These are phyloP conservation scores for Aspergillus carbonarius DNA, from an alignment of 2,329 filamentous ascomycete species.

Conservation along the genomic window DNA sequence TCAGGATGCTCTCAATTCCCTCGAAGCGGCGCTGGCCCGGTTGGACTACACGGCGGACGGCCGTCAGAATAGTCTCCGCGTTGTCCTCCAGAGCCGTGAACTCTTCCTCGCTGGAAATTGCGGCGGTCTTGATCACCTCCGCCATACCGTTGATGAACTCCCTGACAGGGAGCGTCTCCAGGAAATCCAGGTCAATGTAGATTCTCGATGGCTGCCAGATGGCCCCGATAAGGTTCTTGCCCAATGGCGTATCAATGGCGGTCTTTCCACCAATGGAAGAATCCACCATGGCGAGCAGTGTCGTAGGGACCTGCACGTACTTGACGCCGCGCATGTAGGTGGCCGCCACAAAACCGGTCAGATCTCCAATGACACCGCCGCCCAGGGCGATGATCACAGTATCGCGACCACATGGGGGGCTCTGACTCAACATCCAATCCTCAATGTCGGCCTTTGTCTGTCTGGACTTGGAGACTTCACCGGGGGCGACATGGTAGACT, in stretches of 20 bases:
- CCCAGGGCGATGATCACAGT: conserved; percentile 93
- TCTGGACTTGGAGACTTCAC: conserved; percentile 89
- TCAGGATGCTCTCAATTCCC: conserved; percentile 68
- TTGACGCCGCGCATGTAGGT: conserved; percentile 98
- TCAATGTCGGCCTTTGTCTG: conserved; percentile 94
- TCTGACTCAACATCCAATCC: conserved; percentile 90
- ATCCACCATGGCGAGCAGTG: conserved; percentile 94
- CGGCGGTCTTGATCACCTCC: conserved; percentile 95
- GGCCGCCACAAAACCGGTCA: conserved; percentile 95
- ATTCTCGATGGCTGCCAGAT: conserved; percentile 96
- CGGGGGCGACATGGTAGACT: conserved; percentile 82
- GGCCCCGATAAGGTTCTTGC: conserved; percentile 92
- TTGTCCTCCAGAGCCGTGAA: conserved; percentile 82
- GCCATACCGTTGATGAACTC: conserved; percentile 99
- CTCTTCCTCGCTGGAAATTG: conserved; percentile 88
- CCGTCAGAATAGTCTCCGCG: conserved; percentile 70
- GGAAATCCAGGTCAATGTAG: conserved; percentile 89
- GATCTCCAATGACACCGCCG: conserved; percentile 94
- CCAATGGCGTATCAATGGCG: conserved; percentile 91
- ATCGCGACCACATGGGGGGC: conserved; percentile 81
- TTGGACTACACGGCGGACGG: conserved; percentile 63
- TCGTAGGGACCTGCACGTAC: conserved; percentile 95
- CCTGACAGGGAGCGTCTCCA: conserved; percentile 83
- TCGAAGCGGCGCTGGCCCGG: conserved; percentile 62
- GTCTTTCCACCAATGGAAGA: conserved; percentile 98